Evolutionary conservation across 441 rosid genomes (phyloP).

Genomic region (Pelargonium myrrhifolium): DNA sequence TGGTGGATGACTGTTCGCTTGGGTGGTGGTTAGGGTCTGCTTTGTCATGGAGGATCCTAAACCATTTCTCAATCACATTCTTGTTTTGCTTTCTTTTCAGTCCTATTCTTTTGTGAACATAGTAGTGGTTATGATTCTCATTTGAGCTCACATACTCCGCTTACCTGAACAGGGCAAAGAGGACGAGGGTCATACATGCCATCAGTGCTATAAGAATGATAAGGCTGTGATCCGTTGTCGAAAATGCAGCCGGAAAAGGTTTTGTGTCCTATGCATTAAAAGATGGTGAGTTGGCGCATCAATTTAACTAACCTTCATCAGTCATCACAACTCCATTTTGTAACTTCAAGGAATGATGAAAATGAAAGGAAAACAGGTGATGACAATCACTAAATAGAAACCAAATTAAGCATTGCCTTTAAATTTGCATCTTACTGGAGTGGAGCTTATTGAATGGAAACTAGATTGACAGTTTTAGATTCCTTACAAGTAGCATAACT

Average conservation of each 20-base stretch:
- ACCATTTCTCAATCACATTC: background rate
- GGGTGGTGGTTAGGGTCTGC: background rate
- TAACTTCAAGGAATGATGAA: too few species aligned
- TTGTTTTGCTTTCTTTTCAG: background rate
- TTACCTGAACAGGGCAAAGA: constrained; percentile 1
- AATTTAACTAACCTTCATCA: background rate
- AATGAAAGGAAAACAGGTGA: too few species aligned
- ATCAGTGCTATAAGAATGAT: background rate
- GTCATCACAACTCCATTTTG: background rate
- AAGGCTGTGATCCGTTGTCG: background rate
- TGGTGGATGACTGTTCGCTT: background rate
- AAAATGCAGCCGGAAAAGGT: constrained; percentile 1
- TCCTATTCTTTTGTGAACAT: background rate
- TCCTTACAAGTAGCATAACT: too few species aligned
- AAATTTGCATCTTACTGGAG: too few species aligned
- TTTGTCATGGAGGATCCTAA: background rate
- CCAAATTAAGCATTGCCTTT: too few species aligned
- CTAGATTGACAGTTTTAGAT: too few species aligned
- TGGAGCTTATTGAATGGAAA: too few species aligned
- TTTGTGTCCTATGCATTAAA: constrained; percentile 1
- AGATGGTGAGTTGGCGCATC: background rate
- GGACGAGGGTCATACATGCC: background rate
- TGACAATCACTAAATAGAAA: too few species aligned
- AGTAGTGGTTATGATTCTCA: background rate
- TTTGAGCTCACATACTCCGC: background rate